Conservation (phyloP, 495 filamentous ascomycete species). For the Penicillium dipodomyicola region DNA sequence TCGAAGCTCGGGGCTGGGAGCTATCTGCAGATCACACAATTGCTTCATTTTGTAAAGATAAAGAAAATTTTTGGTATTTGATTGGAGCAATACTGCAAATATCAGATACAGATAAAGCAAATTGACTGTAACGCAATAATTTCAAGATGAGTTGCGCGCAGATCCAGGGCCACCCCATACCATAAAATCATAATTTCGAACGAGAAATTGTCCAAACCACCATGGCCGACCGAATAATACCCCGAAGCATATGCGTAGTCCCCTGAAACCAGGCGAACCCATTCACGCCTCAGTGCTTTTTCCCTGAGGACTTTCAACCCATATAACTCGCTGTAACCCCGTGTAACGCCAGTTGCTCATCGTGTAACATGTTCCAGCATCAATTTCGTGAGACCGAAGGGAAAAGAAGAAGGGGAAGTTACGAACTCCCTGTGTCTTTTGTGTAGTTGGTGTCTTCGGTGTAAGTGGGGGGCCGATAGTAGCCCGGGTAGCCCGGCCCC, state of each 20-base stretch:
- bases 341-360: conserved; percentile 1
- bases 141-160: not conserved
- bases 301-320: not conserved
- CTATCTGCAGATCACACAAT: not conserved
- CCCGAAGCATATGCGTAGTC: not conserved
- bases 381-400: conserved; percentile 5
- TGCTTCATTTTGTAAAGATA: not conserved
- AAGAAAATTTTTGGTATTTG: not conserved
- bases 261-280: not conserved
- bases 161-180: not conserved
- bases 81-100: not conserved
- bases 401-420: not conserved
- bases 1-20: too few relatives aligned
- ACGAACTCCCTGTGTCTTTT: conserved; percentile 5
- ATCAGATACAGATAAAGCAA: not conserved
- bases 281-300: not conserved
- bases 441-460: conserved; percentile 3
- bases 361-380: not conserved
- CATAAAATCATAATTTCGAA: not conserved
- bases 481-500: conserved; percentile 18
- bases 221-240: conserved; percentile 1
- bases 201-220: not conserved
- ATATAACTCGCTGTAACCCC: not conserved
- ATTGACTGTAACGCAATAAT: not conserved
- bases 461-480: conserved; percentile 17